Evolutionary conservation across 2,329 filamentous ascomycete genomes (phyloP).

Genomic region (Phoma sp.): DNA sequence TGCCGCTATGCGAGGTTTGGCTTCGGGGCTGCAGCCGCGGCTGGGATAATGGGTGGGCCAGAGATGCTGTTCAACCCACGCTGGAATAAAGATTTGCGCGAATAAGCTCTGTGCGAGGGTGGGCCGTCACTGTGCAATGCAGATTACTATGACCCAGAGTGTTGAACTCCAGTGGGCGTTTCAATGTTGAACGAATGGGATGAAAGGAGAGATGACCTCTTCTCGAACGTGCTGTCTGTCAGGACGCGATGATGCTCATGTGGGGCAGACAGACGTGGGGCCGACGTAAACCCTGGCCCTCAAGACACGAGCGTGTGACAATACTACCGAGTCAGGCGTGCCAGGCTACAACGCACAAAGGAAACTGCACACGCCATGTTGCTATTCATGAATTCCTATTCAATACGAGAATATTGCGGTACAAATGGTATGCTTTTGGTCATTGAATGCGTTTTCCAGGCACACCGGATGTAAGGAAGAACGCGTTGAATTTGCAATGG

Average conservation of each 20-base stretch:
- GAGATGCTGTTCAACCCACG: conserved; percentile 12
- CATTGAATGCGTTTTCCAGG: not conserved
- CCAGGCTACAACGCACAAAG: too few relatives aligned
- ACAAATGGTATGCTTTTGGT: not conserved
- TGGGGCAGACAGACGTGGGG: conserved; percentile 7
- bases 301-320: not conserved
- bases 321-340: not conserved
- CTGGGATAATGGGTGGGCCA: conserved; percentile 27
- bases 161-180: conserved; percentile 42
- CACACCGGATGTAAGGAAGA: too few relatives aligned
- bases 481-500: not conserved
- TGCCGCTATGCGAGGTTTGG: conserved; percentile 37
- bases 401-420: not conserved
- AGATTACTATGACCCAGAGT: conserved; percentile 32
- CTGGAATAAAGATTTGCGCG: not conserved
- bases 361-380: too few relatives aligned
- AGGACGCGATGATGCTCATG: conserved; percentile 6
- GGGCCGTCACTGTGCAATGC: too few relatives aligned
- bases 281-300: not conserved
- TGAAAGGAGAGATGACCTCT: conserved; percentile 7
- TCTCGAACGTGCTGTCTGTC: conserved; percentile 8
- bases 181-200: conserved; percentile 32
- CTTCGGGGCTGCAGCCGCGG: conserved; percentile 26
- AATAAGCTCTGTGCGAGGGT: not conserved
- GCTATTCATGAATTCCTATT: not conserved